These are phyloP conservation scores for Filosporella fistucella DNA, from an alignment of 495 filamentous ascomycete species.

Conservation along the genomic window DNA sequence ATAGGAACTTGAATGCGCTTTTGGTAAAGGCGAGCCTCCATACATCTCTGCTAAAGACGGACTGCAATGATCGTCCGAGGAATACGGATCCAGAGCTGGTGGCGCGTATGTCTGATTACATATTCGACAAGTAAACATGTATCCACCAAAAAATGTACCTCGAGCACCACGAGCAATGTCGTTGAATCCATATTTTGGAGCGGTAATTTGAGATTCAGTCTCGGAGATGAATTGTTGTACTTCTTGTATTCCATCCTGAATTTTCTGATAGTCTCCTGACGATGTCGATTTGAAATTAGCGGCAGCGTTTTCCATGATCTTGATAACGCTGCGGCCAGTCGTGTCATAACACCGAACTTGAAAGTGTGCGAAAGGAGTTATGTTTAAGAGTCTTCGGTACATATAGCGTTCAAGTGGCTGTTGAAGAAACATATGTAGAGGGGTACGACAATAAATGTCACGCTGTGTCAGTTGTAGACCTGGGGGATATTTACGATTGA, in stretches of 20 bases:
- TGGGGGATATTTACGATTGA: slow-evolving; percentile 9
- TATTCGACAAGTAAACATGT: slow-evolving; percentile 16
- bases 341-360: slow-evolving; percentile 16
- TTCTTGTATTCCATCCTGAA: slow-evolving; percentile 17
- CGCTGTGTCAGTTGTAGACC: slow-evolving; percentile 17
- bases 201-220: not conserved
- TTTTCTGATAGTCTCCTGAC: slow-evolving; percentile 6
- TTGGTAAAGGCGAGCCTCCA: too few relatives aligned
- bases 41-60: too few relatives aligned
- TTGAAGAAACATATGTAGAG: slow-evolving; percentile 18
- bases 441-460: slow-evolving; percentile 18
- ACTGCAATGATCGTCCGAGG: too few relatives aligned
- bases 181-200: slow-evolving; percentile 16
- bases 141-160: slow-evolving; percentile 6
- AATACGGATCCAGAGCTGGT: too few relatives aligned
- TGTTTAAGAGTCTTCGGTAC: slow-evolving; percentile 11
- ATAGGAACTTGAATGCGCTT: slow-evolving; percentile 18
- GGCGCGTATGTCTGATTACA: slow-evolving; percentile 10
- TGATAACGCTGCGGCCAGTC: slow-evolving; percentile 8
- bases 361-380: slow-evolving; percentile 12
- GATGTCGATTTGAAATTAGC: slow-evolving; percentile 7
- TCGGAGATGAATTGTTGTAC: slow-evolving; percentile 4
- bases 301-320: slow-evolving; percentile 18
- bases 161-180: slow-evolving; percentile 16
- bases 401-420: slow-evolving; percentile 14